A percentile compares a stretch with the other conserved stretches of the same genome.
Conservation (phyloP, 495 filamentous ascomycete species). For the Cenococcum geophilum region DNA sequence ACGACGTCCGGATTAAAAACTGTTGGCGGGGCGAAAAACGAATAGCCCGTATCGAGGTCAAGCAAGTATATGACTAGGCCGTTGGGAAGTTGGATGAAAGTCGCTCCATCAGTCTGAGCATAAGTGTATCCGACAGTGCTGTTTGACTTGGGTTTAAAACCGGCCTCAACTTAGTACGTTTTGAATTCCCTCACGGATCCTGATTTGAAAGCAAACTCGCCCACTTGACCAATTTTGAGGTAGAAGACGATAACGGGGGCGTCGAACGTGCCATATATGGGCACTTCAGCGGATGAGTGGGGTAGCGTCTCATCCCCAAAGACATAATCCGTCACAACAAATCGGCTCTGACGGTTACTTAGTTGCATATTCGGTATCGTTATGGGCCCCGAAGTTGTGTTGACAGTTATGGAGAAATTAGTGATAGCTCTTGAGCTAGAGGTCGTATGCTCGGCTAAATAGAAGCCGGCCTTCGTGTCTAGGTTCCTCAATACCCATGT, state of each 20-base stretch:
- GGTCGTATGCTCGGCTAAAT: conserved; percentile 48
- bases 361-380: conserved; percentile 46
- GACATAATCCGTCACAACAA: conserved; percentile 52
- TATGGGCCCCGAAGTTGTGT: conserved; percentile 48
- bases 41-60: conserved; percentile 49
- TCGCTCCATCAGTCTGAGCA: conserved; percentile 45
- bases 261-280: conserved; percentile 48
- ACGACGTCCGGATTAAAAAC: conserved; percentile 45
- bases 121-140: conserved; percentile 38
- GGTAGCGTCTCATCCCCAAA: conserved; percentile 48
- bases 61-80: conserved; percentile 45
- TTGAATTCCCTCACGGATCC: conserved; percentile 1
- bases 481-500: conserved; percentile 51
- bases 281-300: conserved; percentile 55
- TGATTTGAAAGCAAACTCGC: conserved; percentile 50
- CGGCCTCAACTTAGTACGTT: conserved; percentile 7
- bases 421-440: conserved; percentile 44
- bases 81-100: conserved; percentile 45
- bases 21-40: conserved; percentile 51
- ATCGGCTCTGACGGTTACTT: conserved; percentile 54
- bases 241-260: conserved; percentile 48
- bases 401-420: conserved; percentile 47
- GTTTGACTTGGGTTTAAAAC: not conserved
- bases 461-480: conserved; percentile 50
- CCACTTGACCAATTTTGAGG: conserved; percentile 48